Base-by-base conservation (phyloP, 495 filamentous ascomycete genomes). In the Xylaria bambusicola region DNA sequence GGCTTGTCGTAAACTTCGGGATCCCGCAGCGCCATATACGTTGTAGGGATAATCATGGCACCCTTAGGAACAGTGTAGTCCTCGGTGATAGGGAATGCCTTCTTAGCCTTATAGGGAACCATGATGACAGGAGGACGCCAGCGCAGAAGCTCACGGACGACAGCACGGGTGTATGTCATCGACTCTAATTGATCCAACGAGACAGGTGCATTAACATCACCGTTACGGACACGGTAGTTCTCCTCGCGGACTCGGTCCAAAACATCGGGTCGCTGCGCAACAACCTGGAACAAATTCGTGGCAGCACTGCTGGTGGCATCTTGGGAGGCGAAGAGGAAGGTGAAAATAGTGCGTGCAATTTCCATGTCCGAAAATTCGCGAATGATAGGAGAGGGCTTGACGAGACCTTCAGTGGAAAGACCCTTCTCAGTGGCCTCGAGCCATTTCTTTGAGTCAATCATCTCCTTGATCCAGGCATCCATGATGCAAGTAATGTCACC, bases 101-200 rank as follows among this genome's bases (percentile, higher is more conserved):
- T 96, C 88, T 98, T 98, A 66, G 84, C 90, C 52, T 95, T 72
- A 72, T 98, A 98, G 35, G 94, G 94, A 47, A 97, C 91, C 94
- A 98, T 98, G 77, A 97, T 83, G 64, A 98, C 94, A 57, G 94
- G 94, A 42, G 94, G 95, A 45, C 95, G 89, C 80, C 97, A 98
- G 63, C 94, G 89, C 41, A 98, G 84, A 35, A 89, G 88, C 79
- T 98, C 94, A 68, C 94, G 91, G 56, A 98, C 89, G 49, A 96
- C 89, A 40, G 92, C 94, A 52, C 91, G 90, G 29, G 94, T 98
- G 67, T 94, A 98, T 6, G 86, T 81, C 86, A 97, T 84, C 56
- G 86, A 83, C 64, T 98, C 94, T 24, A 97, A 79, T 76, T 93
- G 78, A 35, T 96, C 92, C 74, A 98, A 83, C 56, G 82, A 86